Evolutionary conservation across 352 stramenopile species (phyloP).

Genomic region (Globisporangium ultimum): DNA sequence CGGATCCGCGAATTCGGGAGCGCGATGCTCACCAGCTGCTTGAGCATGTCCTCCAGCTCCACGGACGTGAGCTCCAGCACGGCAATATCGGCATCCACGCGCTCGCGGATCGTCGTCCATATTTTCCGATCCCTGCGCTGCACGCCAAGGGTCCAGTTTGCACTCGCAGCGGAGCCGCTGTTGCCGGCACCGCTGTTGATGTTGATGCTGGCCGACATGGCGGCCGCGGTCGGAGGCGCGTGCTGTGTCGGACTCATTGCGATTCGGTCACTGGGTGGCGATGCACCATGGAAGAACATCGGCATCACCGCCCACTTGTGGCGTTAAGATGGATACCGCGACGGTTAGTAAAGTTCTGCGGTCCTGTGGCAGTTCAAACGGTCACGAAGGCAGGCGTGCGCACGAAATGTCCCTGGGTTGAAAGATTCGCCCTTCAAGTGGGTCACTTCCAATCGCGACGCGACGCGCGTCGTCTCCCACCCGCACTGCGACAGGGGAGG

Average conservation of each 20-base stretch:
- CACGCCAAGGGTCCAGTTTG: constrained; percentile 52
- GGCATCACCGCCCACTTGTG: too few relatives aligned
- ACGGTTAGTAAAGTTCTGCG: too few relatives aligned
- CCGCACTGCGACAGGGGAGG: too few relatives aligned
- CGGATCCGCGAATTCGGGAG: constrained; percentile 68
- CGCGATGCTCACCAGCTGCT: constrained; percentile 49
- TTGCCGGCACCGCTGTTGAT: neutral
- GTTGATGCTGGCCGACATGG: constrained; percentile 4
- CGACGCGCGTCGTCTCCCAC: neutral
- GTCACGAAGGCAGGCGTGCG: neutral
- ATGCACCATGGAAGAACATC: neutral
- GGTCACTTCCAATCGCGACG: neutral
- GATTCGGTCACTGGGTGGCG: constrained; percentile 3
- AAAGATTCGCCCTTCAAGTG: neutral
- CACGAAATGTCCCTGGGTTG: constrained; percentile 2
- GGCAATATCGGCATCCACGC: constrained; percentile 53
- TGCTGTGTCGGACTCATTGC: constrained; percentile 10
- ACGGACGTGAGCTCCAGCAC: constrained; percentile 63
- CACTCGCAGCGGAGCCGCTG: neutral
- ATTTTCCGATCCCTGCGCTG: constrained; percentile 68
- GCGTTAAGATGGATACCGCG: neutral
- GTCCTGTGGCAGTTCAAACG: constrained; percentile 7
- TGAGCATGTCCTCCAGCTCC: constrained; percentile 79
- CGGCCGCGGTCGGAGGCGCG: neutral
- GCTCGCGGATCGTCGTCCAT: constrained; percentile 49